phyloP scores from a whole-genome alignment of 2,329 filamentous ascomycete genomes.

The Alternaria sp. region DNA sequence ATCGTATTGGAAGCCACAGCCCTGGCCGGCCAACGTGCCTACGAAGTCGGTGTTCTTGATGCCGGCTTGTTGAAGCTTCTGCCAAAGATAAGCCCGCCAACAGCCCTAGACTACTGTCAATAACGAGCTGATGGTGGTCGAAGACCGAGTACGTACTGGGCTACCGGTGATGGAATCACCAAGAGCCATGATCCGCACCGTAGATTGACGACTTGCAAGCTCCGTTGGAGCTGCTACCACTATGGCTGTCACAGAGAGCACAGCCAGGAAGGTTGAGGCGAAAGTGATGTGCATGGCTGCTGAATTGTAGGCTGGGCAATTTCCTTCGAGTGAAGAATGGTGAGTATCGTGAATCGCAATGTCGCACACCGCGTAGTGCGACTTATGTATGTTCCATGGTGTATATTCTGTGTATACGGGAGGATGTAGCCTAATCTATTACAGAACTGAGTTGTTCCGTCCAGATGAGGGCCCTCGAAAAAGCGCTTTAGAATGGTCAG shows the following conservation, averaged over 20 bases:
- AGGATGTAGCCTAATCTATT: too few species aligned
- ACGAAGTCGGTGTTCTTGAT: slow-evolving; percentile 40
- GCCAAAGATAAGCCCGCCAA: slow-evolving; percentile 41
- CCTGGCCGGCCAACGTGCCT: slow-evolving; percentile 40
- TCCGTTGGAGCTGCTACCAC: slow-evolving; percentile 10
- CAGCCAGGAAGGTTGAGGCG: not conserved
- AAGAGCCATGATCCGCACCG: slow-evolving; percentile 36
- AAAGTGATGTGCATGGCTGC: slow-evolving; percentile 6
- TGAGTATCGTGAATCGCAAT: too few species aligned
- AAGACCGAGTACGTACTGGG: slow-evolving; percentile 13
- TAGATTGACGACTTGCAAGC: slow-evolving; percentile 18
- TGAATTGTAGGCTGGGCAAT: not conserved
- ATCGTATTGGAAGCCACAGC: slow-evolving; percentile 55
- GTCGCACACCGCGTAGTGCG: too few species aligned
- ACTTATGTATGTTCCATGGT: too few species aligned
- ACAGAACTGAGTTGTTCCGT: too few species aligned
- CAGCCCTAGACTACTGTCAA: slow-evolving; percentile 32
- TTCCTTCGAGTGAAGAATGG: too few species aligned
- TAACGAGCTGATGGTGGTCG: not conserved
- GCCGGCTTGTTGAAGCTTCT: slow-evolving; percentile 30
- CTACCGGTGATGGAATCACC: slow-evolving; percentile 37
- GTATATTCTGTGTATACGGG: too few species aligned
- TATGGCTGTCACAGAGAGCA: not conserved
- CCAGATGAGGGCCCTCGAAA: too few species aligned
- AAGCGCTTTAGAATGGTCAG: too few species aligned